phyloP scores from a whole-genome alignment of 441 rosid genomes.

The Brassica hybrid region DNA sequence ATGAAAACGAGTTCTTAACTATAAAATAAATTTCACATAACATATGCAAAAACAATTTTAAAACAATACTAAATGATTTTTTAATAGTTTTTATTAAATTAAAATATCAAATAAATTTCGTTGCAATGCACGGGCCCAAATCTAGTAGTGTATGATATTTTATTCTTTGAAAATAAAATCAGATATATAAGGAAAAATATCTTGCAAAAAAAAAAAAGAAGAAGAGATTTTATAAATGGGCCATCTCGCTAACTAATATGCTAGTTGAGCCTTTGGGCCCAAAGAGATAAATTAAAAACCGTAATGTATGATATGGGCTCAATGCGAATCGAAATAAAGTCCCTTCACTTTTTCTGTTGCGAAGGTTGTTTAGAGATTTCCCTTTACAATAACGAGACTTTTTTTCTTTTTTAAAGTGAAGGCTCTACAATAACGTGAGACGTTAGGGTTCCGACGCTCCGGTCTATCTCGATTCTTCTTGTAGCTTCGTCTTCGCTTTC shows the following conservation, averaged over 20 bases:
- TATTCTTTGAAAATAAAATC: neutral
- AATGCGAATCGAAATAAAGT: neutral
- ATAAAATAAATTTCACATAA: no score
- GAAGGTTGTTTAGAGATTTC: neutral
- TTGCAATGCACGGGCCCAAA: no score
- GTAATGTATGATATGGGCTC: neutral
- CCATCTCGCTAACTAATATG: neutral
- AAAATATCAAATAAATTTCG: no score
- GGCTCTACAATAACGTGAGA: neutral
- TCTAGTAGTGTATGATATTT: no score
- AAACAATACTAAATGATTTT: no score
- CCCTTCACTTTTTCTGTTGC: neutral
- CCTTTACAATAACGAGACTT: neutral
- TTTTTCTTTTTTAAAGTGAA: neutral
- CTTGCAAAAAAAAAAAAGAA: neutral
- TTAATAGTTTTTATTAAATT: no score
- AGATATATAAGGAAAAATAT: neutral
- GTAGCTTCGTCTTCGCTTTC: conserved; percentile 35
- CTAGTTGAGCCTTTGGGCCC: neutral
- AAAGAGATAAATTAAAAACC: neutral
- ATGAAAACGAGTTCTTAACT: no score
- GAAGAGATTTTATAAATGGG: neutral
- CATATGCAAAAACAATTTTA: no score
- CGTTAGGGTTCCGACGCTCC: conserved; percentile 39
- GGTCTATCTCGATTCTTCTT: conserved; percentile 23